These are phyloP conservation scores for Neoboletus subvelutipes DNA, from an alignment of 768 basidiomycete genomes.

Conservation along the genomic window DNA sequence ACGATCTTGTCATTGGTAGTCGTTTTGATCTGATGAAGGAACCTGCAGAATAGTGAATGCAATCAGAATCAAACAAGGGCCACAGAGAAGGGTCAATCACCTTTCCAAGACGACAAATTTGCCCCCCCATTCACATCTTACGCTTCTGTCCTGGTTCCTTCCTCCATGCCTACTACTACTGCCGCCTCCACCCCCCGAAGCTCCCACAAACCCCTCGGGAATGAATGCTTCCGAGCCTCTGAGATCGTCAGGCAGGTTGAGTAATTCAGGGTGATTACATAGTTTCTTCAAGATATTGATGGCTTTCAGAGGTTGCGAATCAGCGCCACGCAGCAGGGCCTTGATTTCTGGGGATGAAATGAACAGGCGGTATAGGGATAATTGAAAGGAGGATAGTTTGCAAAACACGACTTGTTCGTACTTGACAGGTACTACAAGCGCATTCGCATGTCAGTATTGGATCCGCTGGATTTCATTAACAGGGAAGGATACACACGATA, in stretches of 20 bases:
- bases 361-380: constrained; percentile 83
- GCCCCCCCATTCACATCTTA: constrained; percentile 83
- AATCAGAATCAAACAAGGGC: background rate
- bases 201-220: constrained; percentile 76
- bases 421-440: constrained; percentile 85
- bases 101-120: constrained; percentile 93
- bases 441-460: constrained; percentile 8
- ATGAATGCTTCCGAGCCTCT: constrained; percentile 78
- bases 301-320: constrained; percentile 94
- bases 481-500: constrained; percentile 60
- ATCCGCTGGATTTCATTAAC: background rate
- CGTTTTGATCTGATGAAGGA: constrained; percentile 77
- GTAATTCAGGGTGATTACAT: constrained; percentile 91
- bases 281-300: constrained; percentile 94
- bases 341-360: constrained; percentile 93
- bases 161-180: constrained; percentile 41
- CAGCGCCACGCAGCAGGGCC: constrained; percentile 77
- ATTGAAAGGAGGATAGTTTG: constrained; percentile 77
- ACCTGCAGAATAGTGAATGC: constrained; percentile 44
- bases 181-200: constrained; percentile 21
- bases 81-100: constrained; percentile 38
- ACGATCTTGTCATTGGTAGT: constrained; percentile 94
- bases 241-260: constrained; percentile 82
- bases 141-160: constrained; percentile 38
- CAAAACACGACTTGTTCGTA: constrained; percentile 99